phyloP scores from a whole-genome alignment of 176 grass and related monocot species.

The Urochloa ruziziensis region DNA sequence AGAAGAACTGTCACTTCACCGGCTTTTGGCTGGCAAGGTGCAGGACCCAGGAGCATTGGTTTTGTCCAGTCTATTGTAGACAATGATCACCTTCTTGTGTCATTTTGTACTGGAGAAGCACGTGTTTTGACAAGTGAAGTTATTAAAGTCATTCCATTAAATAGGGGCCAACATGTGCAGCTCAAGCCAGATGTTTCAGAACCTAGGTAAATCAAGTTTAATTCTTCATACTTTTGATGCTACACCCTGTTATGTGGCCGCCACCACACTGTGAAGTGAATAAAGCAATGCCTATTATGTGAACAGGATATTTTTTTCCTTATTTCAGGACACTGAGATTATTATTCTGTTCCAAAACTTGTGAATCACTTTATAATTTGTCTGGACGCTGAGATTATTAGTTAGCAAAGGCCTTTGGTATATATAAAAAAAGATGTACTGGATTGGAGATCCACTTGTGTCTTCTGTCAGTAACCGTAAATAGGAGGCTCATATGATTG shows the following conservation, averaged over 20 bases:
- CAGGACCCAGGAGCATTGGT: conserved; percentile 84
- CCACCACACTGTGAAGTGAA: conserved; percentile 26
- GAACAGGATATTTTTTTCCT: neutral
- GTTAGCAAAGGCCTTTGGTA: neutral
- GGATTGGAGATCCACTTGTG: neutral
- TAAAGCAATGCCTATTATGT: conserved; percentile 15
- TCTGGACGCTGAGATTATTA: neutral
- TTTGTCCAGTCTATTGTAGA: conserved; percentile 87
- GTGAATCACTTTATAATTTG: neutral
- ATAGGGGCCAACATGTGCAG: conserved; percentile 98
- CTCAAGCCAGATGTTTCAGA: conserved; percentile 78
- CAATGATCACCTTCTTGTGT: conserved; percentile 73
- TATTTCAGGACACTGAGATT: neutral
- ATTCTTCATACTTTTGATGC: neutral
- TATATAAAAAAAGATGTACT: neutral
- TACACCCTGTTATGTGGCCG: neutral
- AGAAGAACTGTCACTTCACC: conserved; percentile 75
- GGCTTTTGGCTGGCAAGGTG: conserved; percentile 89
- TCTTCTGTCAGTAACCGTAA: neutral
- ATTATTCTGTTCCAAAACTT: neutral
- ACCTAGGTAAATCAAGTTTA: conserved; percentile 66
- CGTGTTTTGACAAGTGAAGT: conserved; percentile 85
- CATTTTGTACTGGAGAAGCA: conserved; percentile 97
- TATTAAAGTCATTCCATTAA: conserved; percentile 95
- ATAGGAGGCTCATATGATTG: neutral